These are phyloP conservation scores for Musa beccarii DNA, from an alignment of 176 grass and related monocot species.

Conservation along the genomic window DNA sequence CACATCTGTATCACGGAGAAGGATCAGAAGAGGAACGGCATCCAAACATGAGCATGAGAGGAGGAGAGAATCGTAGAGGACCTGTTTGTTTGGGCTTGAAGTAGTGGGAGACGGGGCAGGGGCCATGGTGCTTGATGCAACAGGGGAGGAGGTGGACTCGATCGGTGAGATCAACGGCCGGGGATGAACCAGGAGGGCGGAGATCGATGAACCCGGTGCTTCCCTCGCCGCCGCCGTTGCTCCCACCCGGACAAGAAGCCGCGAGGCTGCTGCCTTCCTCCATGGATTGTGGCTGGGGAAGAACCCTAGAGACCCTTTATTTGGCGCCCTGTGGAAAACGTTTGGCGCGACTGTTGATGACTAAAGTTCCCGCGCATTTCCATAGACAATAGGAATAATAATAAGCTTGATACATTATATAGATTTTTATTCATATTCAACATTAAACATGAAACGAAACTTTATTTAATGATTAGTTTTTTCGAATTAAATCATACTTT, in stretches of 20 bases:
- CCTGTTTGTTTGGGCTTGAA: conserved; percentile 84
- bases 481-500: no score
- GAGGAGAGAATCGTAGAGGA: conserved; percentile 14
- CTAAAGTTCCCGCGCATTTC: no score
- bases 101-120: conserved; percentile 58
- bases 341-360: no score
- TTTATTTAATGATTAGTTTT: no score
- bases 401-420: no score
- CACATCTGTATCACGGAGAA: conserved; percentile 22
- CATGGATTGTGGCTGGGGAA: conserved; percentile 16
- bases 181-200: conserved; percentile 8
- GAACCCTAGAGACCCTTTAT: background rate
- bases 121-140: conserved; percentile 55
- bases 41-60: background rate
- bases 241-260: conserved; percentile 12
- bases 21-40: background rate
- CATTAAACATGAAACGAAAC: no score
- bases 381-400: no score
- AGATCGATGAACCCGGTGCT: conserved; percentile 44
- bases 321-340: background rate
- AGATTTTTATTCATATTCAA: no score
- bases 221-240: conserved; percentile 17
- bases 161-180: conserved; percentile 30
- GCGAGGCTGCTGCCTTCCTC: conserved; percentile 16
- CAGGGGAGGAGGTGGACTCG: conserved; percentile 74